These are phyloP conservation scores for Myriangium duriaei DNA, from an alignment of 2,329 filamentous ascomycete genomes.

Conservation along the genomic window DNA sequence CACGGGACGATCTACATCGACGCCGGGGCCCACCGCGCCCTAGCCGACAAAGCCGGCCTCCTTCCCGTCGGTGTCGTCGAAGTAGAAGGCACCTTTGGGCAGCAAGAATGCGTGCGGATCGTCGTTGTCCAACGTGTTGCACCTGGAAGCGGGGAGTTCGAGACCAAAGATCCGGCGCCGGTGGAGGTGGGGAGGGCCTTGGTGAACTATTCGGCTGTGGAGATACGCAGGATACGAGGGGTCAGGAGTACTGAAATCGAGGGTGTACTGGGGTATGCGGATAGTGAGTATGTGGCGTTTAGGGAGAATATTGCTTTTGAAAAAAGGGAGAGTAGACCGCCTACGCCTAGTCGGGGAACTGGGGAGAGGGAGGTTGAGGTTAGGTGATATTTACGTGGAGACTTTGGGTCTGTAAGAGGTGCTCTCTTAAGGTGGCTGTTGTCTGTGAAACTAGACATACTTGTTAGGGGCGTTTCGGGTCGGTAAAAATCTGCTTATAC, in stretches of 20 bases:
- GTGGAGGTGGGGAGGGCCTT: slow-evolving; percentile 74
- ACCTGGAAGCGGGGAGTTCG: slow-evolving; percentile 20
- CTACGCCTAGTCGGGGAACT: slow-evolving; percentile 8
- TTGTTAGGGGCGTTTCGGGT: too few relatives aligned
- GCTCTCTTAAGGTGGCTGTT: too few relatives aligned
- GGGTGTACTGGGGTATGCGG: slow-evolving; percentile 72
- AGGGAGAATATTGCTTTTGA: slow-evolving; percentile 79
- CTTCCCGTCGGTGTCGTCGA: slow-evolving; percentile 84
- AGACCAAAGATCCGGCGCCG: slow-evolving; percentile 39
- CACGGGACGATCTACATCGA: slow-evolving; percentile 92
- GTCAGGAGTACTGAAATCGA: slow-evolving; percentile 71
- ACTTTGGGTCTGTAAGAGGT: too few relatives aligned
- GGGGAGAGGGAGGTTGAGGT: not conserved
- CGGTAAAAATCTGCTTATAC: too few relatives aligned
- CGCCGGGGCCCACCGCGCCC: slow-evolving; percentile 68
- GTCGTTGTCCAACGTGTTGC: slow-evolving; percentile 56
- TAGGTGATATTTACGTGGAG: too few relatives aligned
- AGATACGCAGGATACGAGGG: slow-evolving; percentile 77
- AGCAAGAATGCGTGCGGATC: slow-evolving; percentile 83
- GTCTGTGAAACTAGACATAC: too few relatives aligned
- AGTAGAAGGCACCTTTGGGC: slow-evolving; percentile 75
- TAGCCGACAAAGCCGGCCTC: slow-evolving; percentile 72
- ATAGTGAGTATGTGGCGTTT: slow-evolving; percentile 86
- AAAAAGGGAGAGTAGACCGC: slow-evolving; percentile 16
- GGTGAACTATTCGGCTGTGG: slow-evolving; percentile 81